phyloP scores from a whole-genome alignment of 1,284 basidiomycete species.

The Ceratobasidium sp. region DNA sequence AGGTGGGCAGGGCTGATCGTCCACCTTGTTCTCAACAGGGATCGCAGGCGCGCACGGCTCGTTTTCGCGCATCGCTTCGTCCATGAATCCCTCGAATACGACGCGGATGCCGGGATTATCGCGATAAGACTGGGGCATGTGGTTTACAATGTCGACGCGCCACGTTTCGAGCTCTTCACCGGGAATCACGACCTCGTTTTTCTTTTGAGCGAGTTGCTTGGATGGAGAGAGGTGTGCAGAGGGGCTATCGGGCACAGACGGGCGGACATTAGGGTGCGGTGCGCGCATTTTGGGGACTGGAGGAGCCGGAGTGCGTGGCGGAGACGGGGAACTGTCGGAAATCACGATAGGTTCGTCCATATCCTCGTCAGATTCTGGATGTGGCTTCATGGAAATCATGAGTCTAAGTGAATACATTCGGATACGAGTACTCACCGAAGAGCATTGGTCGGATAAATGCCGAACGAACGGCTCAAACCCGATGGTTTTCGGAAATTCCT shows the following conservation, averaged over 20 bases:
- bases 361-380: neutral
- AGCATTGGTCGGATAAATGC: conserved; percentile 6
- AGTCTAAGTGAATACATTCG: neutral
- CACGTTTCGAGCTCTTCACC: conserved; percentile 36
- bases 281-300: conserved; percentile 29
- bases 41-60: conserved; percentile 78
- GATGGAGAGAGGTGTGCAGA: conserved; percentile 25
- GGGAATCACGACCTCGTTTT: conserved; percentile 25
- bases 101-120: conserved; percentile 5
- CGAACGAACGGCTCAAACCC: conserved; percentile 33
- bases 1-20: conserved; percentile 73
- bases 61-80: conserved; percentile 57
- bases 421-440: conserved; percentile 1
- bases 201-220: conserved; percentile 38
- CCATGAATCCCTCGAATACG: conserved; percentile 38
- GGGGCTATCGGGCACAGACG: conserved; percentile 21
- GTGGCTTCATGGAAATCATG: neutral
- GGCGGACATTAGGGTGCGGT: conserved; percentile 37
- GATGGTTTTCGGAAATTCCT: conserved; percentile 16
- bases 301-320: conserved; percentile 22
- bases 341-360: neutral
- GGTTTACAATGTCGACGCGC: conserved; percentile 41
- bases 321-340: conserved; percentile 7
- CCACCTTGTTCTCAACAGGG: conserved; percentile 72
- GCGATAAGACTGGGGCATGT: conserved; percentile 41